Conservation (phyloP, 1,284 basidiomycete species). For the Cryptococcus amylolentus region DNA sequence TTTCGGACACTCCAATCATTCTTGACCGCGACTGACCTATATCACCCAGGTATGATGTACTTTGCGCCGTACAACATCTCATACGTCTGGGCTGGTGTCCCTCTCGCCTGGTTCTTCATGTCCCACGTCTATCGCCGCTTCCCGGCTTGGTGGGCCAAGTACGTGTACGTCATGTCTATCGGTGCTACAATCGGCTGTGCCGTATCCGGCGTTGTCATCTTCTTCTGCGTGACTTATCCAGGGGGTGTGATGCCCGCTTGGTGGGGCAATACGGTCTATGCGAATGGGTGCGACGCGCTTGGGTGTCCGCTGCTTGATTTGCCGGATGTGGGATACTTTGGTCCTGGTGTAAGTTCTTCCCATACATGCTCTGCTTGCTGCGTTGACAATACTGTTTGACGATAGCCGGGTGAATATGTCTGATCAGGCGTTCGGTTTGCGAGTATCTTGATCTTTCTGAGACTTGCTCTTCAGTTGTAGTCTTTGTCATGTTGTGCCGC, state of each 20-base stretch:
- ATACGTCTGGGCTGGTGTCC: conserved; percentile 18
- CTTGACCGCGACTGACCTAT: conserved; percentile 3
- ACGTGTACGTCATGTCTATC: conserved; percentile 18
- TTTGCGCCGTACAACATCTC: conserved; percentile 21
- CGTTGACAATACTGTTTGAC: not conserved
- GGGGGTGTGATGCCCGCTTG: conserved; percentile 11
- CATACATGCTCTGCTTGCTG: not conserved
- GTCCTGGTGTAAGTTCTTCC: conserved; percentile 16
- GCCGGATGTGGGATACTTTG: conserved; percentile 18
- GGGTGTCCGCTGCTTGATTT: conserved; percentile 15
- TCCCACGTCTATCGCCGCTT: conserved; percentile 13
- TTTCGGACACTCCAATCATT: conserved; percentile 16
- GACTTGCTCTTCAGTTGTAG: no score
- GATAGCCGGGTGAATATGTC: no score
- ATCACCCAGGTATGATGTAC: conserved; percentile 10
- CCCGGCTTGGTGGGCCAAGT: conserved; percentile 20
- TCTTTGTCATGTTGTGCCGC: no score
- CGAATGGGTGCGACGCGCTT: conserved; percentile 12
- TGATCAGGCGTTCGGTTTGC: not conserved
- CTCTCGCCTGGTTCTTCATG: conserved; percentile 21
- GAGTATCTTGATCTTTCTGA: not conserved
- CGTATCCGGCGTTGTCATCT: conserved; percentile 12
- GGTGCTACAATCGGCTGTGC: conserved; percentile 16
- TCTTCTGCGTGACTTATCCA: conserved; percentile 19
- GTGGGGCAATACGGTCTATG: conserved; percentile 17